Evolutionary conservation across 2,329 filamentous ascomycete species (phyloP), one percentile per base, ranked within the genome.

Genomic region (Apiospora malaysiana): DNA sequence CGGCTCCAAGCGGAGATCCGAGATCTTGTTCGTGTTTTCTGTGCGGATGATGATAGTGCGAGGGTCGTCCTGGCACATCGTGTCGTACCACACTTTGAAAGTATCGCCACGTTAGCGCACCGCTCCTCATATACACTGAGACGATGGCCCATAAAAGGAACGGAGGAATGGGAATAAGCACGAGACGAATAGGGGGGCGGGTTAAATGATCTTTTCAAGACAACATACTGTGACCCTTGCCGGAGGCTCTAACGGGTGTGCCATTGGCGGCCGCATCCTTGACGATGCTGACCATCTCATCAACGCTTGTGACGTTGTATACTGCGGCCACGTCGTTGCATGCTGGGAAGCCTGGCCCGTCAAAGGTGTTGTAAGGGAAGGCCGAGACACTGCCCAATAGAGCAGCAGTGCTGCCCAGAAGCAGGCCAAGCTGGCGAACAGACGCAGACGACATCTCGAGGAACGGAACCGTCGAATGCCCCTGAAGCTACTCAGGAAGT

Each of bases 1-100:
- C 6, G 74, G 73, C 63, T 78, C 75, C 21, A 87, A 80, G 21
- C 80, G 78, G 65, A 87, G 81, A 71, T 86, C 82, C 49, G 77
- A 82, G 74, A 87, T 87, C 27, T 71, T 71, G 72, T 83, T 84
- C 70, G 85, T 81, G 66, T 79, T 74, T 72, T 85, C 84, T 25
- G 83, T 85, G 73, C 83, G 83, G 51, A 87, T 79, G 74, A 87
- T 84, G 74, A 86, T 77, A 2, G 85, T 87, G 63, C 77, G 75
- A 37, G 80, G 77, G 71, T 85, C 79, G 76, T 87, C 85, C 59
- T 83, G 83, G 78, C 85, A 87, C 81, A 86, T 85, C 43, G 85
- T 87, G 74, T 87, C 84, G 75, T 87, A 87, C 85, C 85, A 85
- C 81, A 72, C 70, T 46, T 72, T 56, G 56, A 14, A 18, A 45